A percentile compares a stretch with the other conserved stretches of the same genome.
Evolutionary conservation across 2,329 filamentous ascomycete genomes (phyloP).

Genomic region (Diplodia intermedia): DNA sequence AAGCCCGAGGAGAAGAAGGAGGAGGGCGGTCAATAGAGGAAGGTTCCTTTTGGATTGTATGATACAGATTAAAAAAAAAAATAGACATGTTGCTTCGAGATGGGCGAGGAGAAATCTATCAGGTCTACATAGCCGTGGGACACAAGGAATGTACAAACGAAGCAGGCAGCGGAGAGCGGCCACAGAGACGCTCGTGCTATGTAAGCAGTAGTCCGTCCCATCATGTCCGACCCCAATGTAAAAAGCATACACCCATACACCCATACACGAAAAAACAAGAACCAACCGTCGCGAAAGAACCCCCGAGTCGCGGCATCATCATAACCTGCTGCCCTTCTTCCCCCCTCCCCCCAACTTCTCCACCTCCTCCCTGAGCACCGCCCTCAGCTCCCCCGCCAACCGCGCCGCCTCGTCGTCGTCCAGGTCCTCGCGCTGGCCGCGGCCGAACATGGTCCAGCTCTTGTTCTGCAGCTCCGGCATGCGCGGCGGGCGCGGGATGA

Average conservation of each 20-base stretch:
- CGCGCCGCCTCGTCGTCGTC: conserved; percentile 74
- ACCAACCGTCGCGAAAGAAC: too few relatives aligned
- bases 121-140: background rate
- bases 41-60: background rate
- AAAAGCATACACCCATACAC: too few relatives aligned
- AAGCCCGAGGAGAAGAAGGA: conserved; percentile 43
- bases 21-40: conserved; percentile 4
- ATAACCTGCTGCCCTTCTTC: background rate
- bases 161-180: background rate
- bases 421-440: conserved; percentile 73
- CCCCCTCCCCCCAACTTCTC: conserved; percentile 35
- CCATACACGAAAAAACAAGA: background rate
- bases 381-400: conserved; percentile 62
- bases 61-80: background rate
- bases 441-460: conserved; percentile 84
- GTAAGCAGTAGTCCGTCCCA: background rate
- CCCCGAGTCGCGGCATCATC: background rate
- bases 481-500: conserved; percentile 78
- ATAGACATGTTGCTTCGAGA: background rate
- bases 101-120: conserved; percentile 17
- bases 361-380: conserved; percentile 49
- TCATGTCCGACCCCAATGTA: background rate
- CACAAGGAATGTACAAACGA: background rate
- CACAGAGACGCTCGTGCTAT: background rate
- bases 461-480: conserved; percentile 60